Base-by-base conservation (phyloP, 2,329 filamentous ascomycete species). In the Botryotinia globosa region DNA sequence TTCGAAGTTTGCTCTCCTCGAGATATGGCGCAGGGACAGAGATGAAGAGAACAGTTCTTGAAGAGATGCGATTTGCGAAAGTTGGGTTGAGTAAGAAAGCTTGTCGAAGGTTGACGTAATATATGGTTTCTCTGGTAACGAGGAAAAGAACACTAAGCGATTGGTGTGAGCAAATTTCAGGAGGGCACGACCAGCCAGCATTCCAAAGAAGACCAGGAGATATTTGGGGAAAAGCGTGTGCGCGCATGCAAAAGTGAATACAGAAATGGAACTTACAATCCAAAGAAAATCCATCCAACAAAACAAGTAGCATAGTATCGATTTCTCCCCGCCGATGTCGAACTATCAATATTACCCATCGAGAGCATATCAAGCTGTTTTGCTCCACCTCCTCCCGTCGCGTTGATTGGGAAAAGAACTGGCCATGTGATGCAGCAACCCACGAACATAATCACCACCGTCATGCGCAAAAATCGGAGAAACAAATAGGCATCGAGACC, bases 401-500 rank as follows among this genome's bases (percentile, higher is more conserved):
- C 90, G 81, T 98, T 97, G 81, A 98, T 85, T 0, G 96, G 94
- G 78, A 89, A 92, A 34, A 98, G 85, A 56, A 98, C 86, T 0
- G 96, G 95, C 90, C 93, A 97, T 29, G 93, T 94, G 73, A 98
- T 90, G 77, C 87, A 85, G 79, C 91, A 93, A 73, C 96, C 96
- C 16, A 95, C 91, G 63, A 98, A 88, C 82, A 92, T 94, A 76
- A 97, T 91, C 74, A 92, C 86, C 71, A 91, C 88, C 42, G 91
- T 85, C 71, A 96, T 91, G 79, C 94, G 93, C 75, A 98, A 84
- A 79, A 95, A 97, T 51, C 95, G 93, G 42, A 98, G 86, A 81
- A 97, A 94, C 69, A 98, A 89, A 82, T 95, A 98, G 45, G 92
- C 92, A 81, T 99, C 95, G 75, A 99, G 88, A 0, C 94, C 97